A percentile compares a stretch with the other conserved stretches of the same genome.
Conservation (phyloP, 2,329 filamentous ascomycete genomes). For the Trichoderma sp. region DNA sequence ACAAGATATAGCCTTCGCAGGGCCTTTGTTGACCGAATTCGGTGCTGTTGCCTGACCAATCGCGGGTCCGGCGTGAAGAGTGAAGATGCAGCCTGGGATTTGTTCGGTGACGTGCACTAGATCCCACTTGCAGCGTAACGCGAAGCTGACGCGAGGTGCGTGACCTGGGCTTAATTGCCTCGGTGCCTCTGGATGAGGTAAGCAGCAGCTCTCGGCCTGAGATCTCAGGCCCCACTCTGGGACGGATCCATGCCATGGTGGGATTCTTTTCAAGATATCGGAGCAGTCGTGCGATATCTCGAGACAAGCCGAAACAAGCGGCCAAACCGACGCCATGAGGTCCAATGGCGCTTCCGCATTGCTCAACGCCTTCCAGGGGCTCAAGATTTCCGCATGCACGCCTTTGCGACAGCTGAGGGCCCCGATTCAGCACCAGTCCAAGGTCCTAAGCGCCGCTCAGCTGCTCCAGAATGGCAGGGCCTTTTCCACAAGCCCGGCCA, state of each 20-base stretch:
- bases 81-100: constrained; percentile 29
- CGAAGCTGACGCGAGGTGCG: constrained; percentile 46
- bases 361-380: constrained; percentile 48
- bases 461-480: constrained; percentile 52
- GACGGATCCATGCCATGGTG: background rate
- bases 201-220: constrained; percentile 21
- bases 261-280: constrained; percentile 36
- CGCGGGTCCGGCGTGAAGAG: constrained; percentile 4
- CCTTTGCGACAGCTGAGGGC: constrained; percentile 39
- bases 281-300: background rate
- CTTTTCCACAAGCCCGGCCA: constrained; percentile 67
- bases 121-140: constrained; percentile 30
- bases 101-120: constrained; percentile 35
- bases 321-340: constrained; percentile 43
- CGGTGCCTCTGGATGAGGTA: background rate
- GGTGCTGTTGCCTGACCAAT: constrained; percentile 25
- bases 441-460: constrained; percentile 31
- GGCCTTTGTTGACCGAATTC: constrained; percentile 26
- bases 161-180: constrained; percentile 37
- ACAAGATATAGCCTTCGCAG: constrained; percentile 1
- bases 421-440: constrained; percentile 31
- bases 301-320: constrained; percentile 25
- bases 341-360: constrained; percentile 43
- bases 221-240: constrained; percentile 26
- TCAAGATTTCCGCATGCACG: constrained; percentile 44